A percentile compares a stretch with the other conserved stretches of the same genome.
Evolutionary conservation across 257 asterid genomes (phyloP).

Genomic region (Echites panduratus): DNA sequence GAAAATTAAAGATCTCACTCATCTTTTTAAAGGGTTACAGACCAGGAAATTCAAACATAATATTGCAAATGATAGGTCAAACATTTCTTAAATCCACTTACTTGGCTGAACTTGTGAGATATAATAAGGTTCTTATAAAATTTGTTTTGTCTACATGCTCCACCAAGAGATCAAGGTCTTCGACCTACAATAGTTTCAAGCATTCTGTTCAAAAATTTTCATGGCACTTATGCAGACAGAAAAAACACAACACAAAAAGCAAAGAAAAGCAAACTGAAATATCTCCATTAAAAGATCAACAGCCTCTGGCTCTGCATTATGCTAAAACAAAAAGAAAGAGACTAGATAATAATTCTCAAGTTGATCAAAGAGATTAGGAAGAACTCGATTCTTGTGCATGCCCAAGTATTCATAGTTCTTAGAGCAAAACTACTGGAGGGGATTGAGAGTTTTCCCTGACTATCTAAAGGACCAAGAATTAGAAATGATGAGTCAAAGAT

Average conservation of each 20-base stretch:
- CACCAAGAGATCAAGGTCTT: no score
- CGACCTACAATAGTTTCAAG: conserved; percentile 52
- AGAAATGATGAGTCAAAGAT: neutral
- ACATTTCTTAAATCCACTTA: conserved; percentile 32
- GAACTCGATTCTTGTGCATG: neutral
- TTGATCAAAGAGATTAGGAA: neutral
- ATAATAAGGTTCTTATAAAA: conserved; percentile 71
- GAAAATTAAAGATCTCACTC: no score
- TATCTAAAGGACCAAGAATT: neutral
- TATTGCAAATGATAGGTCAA: neutral
- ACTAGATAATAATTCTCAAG: neutral
- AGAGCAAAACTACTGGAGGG: neutral
- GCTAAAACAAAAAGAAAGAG: conserved; percentile 51
- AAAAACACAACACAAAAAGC: neutral
- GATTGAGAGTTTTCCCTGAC: neutral
- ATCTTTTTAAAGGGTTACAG: no score
- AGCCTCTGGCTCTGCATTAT: conserved; percentile 68
- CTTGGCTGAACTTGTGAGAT: conserved; percentile 85
- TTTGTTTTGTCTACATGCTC: no score
- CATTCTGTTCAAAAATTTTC: neutral
- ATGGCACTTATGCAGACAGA: neutral
- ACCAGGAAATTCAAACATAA: no score
- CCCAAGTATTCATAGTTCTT: neutral
- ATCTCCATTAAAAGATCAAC: conserved; percentile 38
- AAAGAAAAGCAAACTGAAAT: neutral